Evolutionary conservation across 2,329 filamentous ascomycete species (phyloP).

Genomic region (Escovopsis sp.): DNA sequence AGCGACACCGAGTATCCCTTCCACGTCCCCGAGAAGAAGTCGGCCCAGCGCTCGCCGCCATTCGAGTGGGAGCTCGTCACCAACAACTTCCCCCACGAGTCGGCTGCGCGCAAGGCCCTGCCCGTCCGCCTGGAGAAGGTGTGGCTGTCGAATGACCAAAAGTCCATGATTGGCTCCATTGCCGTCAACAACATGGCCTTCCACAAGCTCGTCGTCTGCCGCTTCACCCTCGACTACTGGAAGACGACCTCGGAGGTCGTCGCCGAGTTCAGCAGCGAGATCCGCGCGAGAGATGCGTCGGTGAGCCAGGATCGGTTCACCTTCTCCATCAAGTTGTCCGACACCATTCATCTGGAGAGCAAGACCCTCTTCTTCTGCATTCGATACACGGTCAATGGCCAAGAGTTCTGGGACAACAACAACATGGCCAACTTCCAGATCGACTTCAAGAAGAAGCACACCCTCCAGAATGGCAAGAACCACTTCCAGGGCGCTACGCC

Average conservation of each 20-base stretch:
- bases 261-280: slow-evolving; percentile 75
- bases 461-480: slow-evolving; percentile 45
- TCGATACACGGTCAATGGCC: slow-evolving; percentile 68
- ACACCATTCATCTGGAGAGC: slow-evolving; percentile 77
- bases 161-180: slow-evolving; percentile 68
- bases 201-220: slow-evolving; percentile 74
- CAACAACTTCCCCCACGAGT: slow-evolving; percentile 58
- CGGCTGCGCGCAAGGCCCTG: slow-evolving; percentile 39
- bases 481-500: slow-evolving; percentile 34
- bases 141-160: slow-evolving; percentile 77
- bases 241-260: slow-evolving; percentile 91
- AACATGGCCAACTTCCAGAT: slow-evolving; percentile 76
- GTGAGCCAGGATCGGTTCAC: slow-evolving; percentile 76
- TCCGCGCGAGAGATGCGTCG: slow-evolving; percentile 48
- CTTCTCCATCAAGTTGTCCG: slow-evolving; percentile 85
- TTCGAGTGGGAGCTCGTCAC: slow-evolving; percentile 82
- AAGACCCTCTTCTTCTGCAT: slow-evolving; percentile 91
- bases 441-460: slow-evolving; percentile 72
- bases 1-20: slow-evolving; percentile 88
- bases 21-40: slow-evolving; percentile 31
- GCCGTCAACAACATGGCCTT: slow-evolving; percentile 82
- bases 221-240: slow-evolving; percentile 97
- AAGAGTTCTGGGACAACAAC: slow-evolving; percentile 96
- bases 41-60: slow-evolving; percentile 28
- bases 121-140: slow-evolving; percentile 75